A percentile compares a stretch with the other conserved stretches of the same genome.
Conservation (phyloP, 768 basidiomycete genomes). For the Butyriboletus loyo region DNA sequence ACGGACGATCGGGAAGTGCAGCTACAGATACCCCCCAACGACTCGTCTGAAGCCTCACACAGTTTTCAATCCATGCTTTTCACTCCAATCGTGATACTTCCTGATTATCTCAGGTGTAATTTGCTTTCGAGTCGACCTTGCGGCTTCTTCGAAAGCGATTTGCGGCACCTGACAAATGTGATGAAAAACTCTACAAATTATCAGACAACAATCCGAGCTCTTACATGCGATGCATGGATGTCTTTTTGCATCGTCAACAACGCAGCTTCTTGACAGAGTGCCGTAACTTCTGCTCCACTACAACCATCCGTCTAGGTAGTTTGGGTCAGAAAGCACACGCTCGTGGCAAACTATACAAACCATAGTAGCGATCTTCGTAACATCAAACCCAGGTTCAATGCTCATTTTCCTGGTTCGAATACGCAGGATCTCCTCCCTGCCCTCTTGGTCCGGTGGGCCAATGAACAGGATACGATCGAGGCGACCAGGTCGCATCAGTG, state of each 20-base stretch:
- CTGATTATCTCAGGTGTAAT: conserved; percentile 79
- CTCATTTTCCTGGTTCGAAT: conserved; percentile 82
- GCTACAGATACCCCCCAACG: background rate
- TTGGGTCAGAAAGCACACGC: conserved; percentile 2
- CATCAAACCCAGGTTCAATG: conserved; percentile 65
- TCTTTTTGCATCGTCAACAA: conserved; percentile 87
- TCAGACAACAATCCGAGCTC: conserved; percentile 25
- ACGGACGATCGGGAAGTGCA: background rate
- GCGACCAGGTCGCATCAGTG: conserved; percentile 91
- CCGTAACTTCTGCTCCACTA: conserved; percentile 91
- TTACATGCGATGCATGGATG: conserved; percentile 71
- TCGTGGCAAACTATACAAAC: conserved; percentile 36
- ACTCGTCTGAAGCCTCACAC: background rate
- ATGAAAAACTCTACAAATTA: background rate
- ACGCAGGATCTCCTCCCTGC: conserved; percentile 79
- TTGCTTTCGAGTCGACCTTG: conserved; percentile 67
- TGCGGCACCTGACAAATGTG: conserved; percentile 59
- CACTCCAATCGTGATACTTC: conserved; percentile 72
- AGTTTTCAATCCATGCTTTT: conserved; percentile 23
- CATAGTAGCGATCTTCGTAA: conserved; percentile 63
- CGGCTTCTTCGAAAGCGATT: conserved; percentile 70
- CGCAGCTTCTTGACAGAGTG: conserved; percentile 95
- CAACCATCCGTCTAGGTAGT: conserved; percentile 80
- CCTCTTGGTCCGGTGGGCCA: conserved; percentile 80
- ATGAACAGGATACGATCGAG: conserved; percentile 94